Base-by-base conservation (phyloP, 371 early-diverging fungal species). In the Furculomyces boomerangus region DNA sequence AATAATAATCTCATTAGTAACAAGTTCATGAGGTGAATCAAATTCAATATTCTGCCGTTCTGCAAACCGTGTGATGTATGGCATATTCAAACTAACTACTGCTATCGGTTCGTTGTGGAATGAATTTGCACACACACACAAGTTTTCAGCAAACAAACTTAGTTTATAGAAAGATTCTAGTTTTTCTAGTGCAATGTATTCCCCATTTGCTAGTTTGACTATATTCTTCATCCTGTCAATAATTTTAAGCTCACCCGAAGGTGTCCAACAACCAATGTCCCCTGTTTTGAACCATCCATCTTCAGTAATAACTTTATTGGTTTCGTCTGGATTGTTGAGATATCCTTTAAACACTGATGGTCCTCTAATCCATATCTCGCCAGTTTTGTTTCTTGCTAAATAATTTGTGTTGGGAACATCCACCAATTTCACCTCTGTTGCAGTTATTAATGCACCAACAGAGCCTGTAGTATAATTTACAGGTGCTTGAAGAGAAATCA, bases 161-260 rank as follows among this genome's bases (percentile, higher is more conserved):
- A 75, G 77, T 68, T 80, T 79, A 77, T 93, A 93, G 3, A 85
- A 73, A 1, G 88, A 79, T 71, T 99, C 99, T 26, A 99, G 70
- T 65, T 92, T 95, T 68, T 98, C 99, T 35, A 97, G 76, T 1
- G 94, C 95, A 63, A 85, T 82, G 67, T 96, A 99, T 68, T 98
- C 99, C 56, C 99, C 99, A 58, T 86, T 77, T 30, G 76, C 72
- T 29, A 84, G 59, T 69, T 99, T 97, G 71, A 97, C 80, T 50
- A 87, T 69, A 63, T 82, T 88, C 75, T 86, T 86, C 58, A 74
- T 76, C 53, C 91, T 75, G 66, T 91, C 91, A 60, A 89, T 82
- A 60, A 91, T 75, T 16, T 68, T 58, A 30, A 89, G 57, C 8
- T 72, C 68, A 30, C 88, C 88, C 53, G 77, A 74, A 1, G 70